Evolutionary conservation across 192 early-diverging fungal genomes (phyloP).

Genomic region (Umbelopsis vinacea): DNA sequence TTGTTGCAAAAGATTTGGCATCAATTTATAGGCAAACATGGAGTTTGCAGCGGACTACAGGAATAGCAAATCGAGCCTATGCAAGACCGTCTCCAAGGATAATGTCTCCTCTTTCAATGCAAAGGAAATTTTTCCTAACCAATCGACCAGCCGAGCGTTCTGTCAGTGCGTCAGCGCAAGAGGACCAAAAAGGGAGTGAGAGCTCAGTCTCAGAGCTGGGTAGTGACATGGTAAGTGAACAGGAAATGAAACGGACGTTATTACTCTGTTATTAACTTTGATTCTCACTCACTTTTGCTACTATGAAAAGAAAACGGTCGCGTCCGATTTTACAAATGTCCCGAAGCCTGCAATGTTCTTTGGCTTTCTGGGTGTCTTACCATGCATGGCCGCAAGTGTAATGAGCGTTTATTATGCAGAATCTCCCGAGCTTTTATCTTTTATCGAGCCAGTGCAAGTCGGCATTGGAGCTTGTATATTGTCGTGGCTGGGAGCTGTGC

Average conservation of each 20-base stretch:
- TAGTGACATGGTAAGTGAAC: not conserved
- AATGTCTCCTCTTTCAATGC: not conserved
- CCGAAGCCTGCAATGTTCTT: not conserved
- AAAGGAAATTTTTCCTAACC: not conserved
- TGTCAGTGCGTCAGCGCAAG: not conserved
- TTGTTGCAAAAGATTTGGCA: not conserved
- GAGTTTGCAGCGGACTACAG: not conserved
- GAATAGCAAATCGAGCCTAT: not conserved
- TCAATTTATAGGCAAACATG: not conserved
- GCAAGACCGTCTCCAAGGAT: not conserved
- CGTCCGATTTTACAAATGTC: slow-evolving; percentile 14
- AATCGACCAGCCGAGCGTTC: not conserved
- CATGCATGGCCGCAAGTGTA: slow-evolving; percentile 15
- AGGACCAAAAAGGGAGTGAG: not conserved
- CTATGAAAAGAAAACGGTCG: not conserved
- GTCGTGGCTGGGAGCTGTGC: slow-evolving; percentile 33
- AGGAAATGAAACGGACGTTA: too few species aligned
- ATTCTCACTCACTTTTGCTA: not conserved
- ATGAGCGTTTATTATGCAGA: slow-evolving; percentile 14
- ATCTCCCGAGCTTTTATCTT: slow-evolving; percentile 5
- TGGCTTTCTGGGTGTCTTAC: slow-evolving; percentile 11
- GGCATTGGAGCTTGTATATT: slow-evolving; percentile 29
- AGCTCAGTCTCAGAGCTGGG: slow-evolving; percentile 14
- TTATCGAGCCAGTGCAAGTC: slow-evolving; percentile 29
- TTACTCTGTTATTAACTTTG: too few species aligned